Evolutionary conservation across 371 early-diverging fungal genomes (phyloP), one percentile per base, ranked within the genome.

Genomic region (Capillidium rhysosporum): DNA sequence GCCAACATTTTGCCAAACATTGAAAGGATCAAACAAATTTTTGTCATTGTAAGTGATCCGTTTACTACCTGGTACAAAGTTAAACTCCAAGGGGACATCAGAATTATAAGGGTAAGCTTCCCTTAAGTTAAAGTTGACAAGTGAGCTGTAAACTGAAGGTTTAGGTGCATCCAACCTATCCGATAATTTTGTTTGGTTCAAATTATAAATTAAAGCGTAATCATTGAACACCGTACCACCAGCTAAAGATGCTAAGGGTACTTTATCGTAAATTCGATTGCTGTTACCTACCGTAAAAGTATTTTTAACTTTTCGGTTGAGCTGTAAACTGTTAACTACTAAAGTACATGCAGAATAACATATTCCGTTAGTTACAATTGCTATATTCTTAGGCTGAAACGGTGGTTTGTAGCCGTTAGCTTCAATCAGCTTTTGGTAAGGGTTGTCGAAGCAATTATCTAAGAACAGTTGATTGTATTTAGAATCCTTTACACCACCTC

Each of bases 271-370:
- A 16, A 29, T 23, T 10, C 26, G 12, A 10, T 29, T 29, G 5
- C 12, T 23, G 2, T 14, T 8, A 10, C 48, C 26, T 47, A 23
- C 26, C 3, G 4, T 21, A 29, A 12, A 23, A 47, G n/a, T 26
- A 4, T 23, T 47, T 23, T 23, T 47, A 16, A 47, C 29, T 14
- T 26, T 47, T 10, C 9, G 16, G 30, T 26, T 16, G 14, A 26
- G 26, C 26, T 47, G 24, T 12, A 47, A 23, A 38, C 51, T 38
- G 51, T 51, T 51, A 18, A 14, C 23, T 5, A 51, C n/a, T 10
- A 51, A 28, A 23, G 51, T 31, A 23, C 51, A 51, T n/a, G 51
- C 34, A 7, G 51, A 51, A 29, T 51, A 51, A 18, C 51, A 51
- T 2, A 51, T 29, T 5, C 25, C 20, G 23, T 51, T 51, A 8